These are phyloP conservation scores for Aspergillus costaricaensis DNA, from an alignment of 2,329 filamentous ascomycete genomes.

Conservation along the genomic window DNA sequence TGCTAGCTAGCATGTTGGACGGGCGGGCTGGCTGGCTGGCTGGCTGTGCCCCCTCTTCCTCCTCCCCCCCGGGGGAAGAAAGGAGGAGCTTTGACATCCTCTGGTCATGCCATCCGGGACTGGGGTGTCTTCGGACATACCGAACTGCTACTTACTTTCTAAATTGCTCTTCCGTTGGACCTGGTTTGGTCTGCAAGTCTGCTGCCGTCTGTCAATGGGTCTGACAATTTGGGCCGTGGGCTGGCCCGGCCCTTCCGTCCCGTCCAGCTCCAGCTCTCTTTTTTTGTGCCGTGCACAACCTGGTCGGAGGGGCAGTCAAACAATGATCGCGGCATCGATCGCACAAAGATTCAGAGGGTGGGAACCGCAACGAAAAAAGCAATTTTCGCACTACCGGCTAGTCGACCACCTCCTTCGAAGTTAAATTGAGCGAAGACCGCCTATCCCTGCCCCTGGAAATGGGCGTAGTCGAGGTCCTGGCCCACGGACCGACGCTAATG, in stretches of 20 bases:
- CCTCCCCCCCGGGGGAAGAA: no score
- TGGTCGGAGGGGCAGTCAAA: constrained; percentile 7
- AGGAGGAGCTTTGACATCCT: constrained; percentile 1
- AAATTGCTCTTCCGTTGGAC: constrained; percentile 4
- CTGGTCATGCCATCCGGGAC: constrained; percentile 11
- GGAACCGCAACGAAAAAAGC: not conserved
- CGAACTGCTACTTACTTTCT: constrained; percentile 16
- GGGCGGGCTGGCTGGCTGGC: not conserved
- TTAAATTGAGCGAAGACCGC: not conserved
- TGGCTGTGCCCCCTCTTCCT: not conserved
- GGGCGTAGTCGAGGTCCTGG: constrained; percentile 6
- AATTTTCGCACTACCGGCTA: not conserved
- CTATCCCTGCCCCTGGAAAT: constrained; percentile 5
- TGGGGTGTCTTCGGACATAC: constrained; percentile 12
- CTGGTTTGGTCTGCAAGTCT: not conserved
- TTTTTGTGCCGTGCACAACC: constrained; percentile 11
- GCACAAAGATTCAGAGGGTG: constrained; percentile 3
- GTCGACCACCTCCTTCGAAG: not conserved
- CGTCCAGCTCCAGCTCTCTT: constrained; percentile 27
- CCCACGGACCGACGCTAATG: constrained; percentile 10
- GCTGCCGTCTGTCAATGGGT: not conserved
- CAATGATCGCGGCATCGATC: not conserved
- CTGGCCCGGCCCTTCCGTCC: constrained; percentile 42
- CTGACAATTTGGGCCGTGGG: constrained; percentile 11
- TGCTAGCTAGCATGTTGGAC: not conserved